Conservation (phyloP, 2,329 filamentous ascomycete genomes). For the Xylariales sp. region DNA sequence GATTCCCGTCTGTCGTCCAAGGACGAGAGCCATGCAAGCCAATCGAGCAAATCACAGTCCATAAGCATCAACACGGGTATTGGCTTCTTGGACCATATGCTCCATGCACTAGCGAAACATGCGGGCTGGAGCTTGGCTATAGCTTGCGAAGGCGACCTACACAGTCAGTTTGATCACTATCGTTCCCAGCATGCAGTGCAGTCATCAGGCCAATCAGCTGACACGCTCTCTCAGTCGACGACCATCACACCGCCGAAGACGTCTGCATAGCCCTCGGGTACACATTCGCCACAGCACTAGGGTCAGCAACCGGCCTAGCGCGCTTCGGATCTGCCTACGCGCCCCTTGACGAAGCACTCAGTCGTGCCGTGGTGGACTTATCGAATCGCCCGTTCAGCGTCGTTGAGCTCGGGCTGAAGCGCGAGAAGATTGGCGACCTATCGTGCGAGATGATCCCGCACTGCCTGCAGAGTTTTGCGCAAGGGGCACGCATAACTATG, state of each 20-base stretch:
- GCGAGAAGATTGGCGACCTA: constrained; percentile 91
- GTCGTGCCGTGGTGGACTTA: constrained; percentile 88
- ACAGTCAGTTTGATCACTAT: constrained; percentile 74
- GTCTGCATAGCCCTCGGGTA: constrained; percentile 84
- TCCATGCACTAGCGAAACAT: constrained; percentile 94
- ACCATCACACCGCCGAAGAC: constrained; percentile 97
- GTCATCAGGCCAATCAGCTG: too few relatives aligned
- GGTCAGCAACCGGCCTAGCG: constrained; percentile 72
- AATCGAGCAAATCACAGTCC: constrained; percentile 76
- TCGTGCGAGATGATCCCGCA: constrained; percentile 97
- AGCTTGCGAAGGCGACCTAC: constrained; percentile 79
- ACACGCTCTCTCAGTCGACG: constrained; percentile 68
- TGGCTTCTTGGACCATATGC: constrained; percentile 97
- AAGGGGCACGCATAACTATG: constrained; percentile 83
- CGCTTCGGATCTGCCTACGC: constrained; percentile 90
- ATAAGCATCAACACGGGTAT: constrained; percentile 91
- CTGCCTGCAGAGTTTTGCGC: constrained; percentile 89
- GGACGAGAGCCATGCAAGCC: constrained; percentile 69
- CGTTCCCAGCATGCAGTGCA: too few relatives aligned
- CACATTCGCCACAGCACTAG: constrained; percentile 78
- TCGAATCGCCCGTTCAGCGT: constrained; percentile 87
- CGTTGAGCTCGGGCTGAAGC: constrained; percentile 75
- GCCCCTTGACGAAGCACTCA: constrained; percentile 91
- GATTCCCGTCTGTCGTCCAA: constrained; percentile 50
- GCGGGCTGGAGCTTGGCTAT: constrained; percentile 87